Base-by-base conservation (phyloP, 129 eudicot species). In the Artemisia argyi region DNA sequence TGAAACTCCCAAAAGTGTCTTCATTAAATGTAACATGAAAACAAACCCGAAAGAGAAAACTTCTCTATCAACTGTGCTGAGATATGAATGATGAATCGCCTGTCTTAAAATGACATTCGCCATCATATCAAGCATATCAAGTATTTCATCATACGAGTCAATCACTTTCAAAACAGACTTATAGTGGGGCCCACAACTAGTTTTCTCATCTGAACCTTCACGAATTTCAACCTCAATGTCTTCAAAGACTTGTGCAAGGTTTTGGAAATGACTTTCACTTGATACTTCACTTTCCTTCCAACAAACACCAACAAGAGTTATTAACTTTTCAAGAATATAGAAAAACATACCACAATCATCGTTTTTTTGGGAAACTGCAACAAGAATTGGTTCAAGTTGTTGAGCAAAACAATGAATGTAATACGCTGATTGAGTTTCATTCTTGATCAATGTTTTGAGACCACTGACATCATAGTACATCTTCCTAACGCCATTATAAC, bases 341-440 rank as follows among this genome's bases (percentile, higher is more conserved):
- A 75, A 65, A 54, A 65, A 54, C 44, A 7, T 35, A 66, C 65
- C 51, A 13, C 18, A n/a, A 22, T 39, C 30, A 20, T 35, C 28
- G 19, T 26, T 39, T 19, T 55, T 2, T 65, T 32, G 10, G 11
- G 56, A 65, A 65, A 65, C 58, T 26, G 8, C 53, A 49, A 54
- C 65, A 14, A 65, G 16, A 7, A 65, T 65, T 15, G 3, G 22
- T 65, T 74, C 32, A 18, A 65, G 30, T 14, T 56, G 72, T 35
- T 44, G 71, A 30, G 51, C 49, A 30, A 73, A 73, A 61, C 70
- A 49, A 50, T 73, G 77, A 30, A 30, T 1, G 32, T 61, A 48
- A 69, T 69, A 51, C 15, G 67, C 68, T 7, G 61, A 61, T 22
- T 61, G 44, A 13, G 26, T 52, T 30, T 69, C 73, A 60, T 48